Base-by-base conservation (phyloP, 2,329 filamentous ascomycete genomes). In the Lachnellula cervina region DNA sequence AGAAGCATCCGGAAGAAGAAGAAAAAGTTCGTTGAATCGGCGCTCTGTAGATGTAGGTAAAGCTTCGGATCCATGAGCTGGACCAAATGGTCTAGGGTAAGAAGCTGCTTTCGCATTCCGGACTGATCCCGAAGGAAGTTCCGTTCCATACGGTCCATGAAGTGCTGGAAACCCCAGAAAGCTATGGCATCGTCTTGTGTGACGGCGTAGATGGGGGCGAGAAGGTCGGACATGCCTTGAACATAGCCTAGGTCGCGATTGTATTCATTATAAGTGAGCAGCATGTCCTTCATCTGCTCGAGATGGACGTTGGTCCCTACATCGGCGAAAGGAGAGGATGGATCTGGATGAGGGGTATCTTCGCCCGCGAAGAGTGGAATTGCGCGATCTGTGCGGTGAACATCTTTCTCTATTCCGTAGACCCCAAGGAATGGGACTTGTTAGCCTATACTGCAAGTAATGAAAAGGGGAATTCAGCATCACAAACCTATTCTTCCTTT, bases 1-100 rank as follows among this genome's bases (percentile, higher is more conserved):
- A 99, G 79, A 35, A 99, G 79, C 94, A 97, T 97, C 58, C 94
- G 89, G 82, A 97, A 99, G 78, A 99, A 97, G 77, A 99, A 99
- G 74, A 99, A 99, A 73, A 99, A 99, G 71, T 99, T 99, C 23
- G 94, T 99, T 67, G 89, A 95, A 67, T 99, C 95, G 19, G 92
- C 89, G 16, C 82, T 86, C 71, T 96, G 84, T 0, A 99, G 82
- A 66, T 99, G 94, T 2, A 89, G 79, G 73, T 97, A 97, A 7
- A 99, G 83, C 69, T 91, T 89, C 0, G 95, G 94, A 64, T 99
- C 94, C 84, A 99, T 92, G 55, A 99, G 89, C 69, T 96, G 91
- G 13, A 97, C 91, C 0, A 99, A 85, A 62, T 99, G 91, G 68
- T 99, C 92, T 3, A 99, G 83, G 0, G 93, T 91, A 40, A 90